Conservation (phyloP, 2,329 filamentous ascomycete genomes). For the Calcarisporium arbuscula region DNA sequence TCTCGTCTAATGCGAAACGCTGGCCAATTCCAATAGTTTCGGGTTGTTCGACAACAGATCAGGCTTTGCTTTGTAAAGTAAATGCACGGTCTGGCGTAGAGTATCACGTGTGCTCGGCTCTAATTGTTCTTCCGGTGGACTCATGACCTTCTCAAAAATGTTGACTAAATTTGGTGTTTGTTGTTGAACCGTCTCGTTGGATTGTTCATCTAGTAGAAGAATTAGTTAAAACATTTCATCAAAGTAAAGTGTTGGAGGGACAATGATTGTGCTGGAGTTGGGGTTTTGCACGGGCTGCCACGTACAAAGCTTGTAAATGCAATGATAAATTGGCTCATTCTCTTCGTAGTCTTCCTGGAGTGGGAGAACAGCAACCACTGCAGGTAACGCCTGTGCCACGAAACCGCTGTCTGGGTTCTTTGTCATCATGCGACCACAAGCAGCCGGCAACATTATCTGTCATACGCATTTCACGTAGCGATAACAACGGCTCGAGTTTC, state of each 20-base stretch:
- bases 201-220: constrained; percentile 48
- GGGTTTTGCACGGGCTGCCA: too few relatives aligned
- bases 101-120: constrained; percentile 63
- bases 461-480: constrained; percentile 70
- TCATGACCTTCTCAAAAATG: constrained; percentile 67
- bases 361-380: constrained; percentile 71
- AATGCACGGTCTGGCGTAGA: constrained; percentile 57
- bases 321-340: constrained; percentile 88
- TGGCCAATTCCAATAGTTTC: constrained; percentile 23
- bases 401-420: constrained; percentile 80
- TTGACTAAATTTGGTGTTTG: constrained; percentile 64
- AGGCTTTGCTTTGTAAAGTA: constrained; percentile 32
- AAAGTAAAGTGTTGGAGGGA: neutral
- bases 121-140: constrained; percentile 67
- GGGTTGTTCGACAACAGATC: constrained; percentile 25
- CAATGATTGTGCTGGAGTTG: too few relatives aligned
- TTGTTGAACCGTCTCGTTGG: constrained; percentile 62
- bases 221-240: constrained; percentile 13
- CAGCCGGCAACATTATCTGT: constrained; percentile 93
- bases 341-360: constrained; percentile 93
- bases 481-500: constrained; percentile 81
- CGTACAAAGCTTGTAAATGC: constrained; percentile 81
- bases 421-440: constrained; percentile 84
- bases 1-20: constrained; percentile 9
- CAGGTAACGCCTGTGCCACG: constrained; percentile 73